phyloP scores from a whole-genome alignment of 164 flowering plant genomes.

The Piper betle region DNA sequence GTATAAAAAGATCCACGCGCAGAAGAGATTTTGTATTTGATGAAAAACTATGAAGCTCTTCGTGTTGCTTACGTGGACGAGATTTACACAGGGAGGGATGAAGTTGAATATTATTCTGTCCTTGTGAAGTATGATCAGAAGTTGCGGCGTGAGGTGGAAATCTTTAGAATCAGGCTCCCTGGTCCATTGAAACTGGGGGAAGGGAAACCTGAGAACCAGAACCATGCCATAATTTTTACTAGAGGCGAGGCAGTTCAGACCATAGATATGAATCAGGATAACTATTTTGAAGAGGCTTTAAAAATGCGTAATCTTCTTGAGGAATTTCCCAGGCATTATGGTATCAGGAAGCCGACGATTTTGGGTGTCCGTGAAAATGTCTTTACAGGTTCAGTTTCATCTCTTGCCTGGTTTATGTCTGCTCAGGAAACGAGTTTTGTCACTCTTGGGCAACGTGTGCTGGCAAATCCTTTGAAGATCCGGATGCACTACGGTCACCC shows the following conservation, averaged over 20 bases:
- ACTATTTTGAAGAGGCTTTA: constrained; percentile 88
- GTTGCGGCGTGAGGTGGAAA: constrained; percentile 65
- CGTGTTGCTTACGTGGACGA: constrained; percentile 95
- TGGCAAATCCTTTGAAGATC: constrained; percentile 85
- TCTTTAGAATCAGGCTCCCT: constrained; percentile 71
- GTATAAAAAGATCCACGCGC: constrained; percentile 52
- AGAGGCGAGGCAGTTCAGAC: constrained; percentile 95
- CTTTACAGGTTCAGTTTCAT: constrained; percentile 91
- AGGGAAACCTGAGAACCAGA: constrained; percentile 96
- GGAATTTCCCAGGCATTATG: constrained; percentile 50
- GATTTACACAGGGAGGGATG: constrained; percentile 48
- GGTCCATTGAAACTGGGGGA: constrained; percentile 90
- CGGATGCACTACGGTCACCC: constrained; percentile 99
- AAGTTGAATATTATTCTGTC: constrained; percentile 66
- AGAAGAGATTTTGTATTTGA: constrained; percentile 60
- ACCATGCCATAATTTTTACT: constrained; percentile 89
- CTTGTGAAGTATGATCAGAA: constrained; percentile 81
- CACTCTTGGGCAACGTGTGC: constrained; percentile 86
- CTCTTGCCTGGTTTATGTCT: constrained; percentile 98
- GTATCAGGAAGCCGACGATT: constrained; percentile 82
- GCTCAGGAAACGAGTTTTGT: constrained; percentile 94
- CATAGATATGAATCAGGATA: constrained; percentile 97
- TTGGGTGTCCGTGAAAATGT: constrained; percentile 86
- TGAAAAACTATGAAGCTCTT: constrained; percentile 82
- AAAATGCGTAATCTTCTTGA: constrained; percentile 90